phyloP scores from a whole-genome alignment of 805 yeast species.

The Starmerella khaoyaiensis region DNA sequence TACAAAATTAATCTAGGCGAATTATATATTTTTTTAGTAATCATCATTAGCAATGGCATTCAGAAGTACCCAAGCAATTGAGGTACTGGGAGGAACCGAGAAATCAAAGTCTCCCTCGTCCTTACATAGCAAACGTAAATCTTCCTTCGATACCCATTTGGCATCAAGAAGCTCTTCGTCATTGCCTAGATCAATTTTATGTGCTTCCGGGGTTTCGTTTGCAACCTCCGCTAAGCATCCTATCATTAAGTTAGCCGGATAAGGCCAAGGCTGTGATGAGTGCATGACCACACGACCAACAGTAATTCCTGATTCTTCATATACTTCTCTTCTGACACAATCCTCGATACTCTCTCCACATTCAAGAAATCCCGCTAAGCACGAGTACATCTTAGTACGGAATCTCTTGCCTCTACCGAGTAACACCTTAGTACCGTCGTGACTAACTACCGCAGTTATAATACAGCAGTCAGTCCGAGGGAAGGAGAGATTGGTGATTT shows the following conservation, averaged over 20 bases:
- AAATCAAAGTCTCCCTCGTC: conserved; percentile 16
- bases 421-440: conserved; percentile 46
- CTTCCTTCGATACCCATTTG: conserved; percentile 58
- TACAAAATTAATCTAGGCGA: no score
- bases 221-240: conserved; percentile 78
- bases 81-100: conserved; percentile 25
- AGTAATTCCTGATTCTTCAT: conserved; percentile 89
- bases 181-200: conserved; percentile 50
- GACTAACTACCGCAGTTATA: conserved; percentile 63
- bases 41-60: conserved; percentile 17
- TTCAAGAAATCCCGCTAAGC: conserved; percentile 93
- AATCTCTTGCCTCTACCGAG: conserved; percentile 59
- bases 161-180: conserved; percentile 83
- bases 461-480: conserved; percentile 89
- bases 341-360: conserved; percentile 86
- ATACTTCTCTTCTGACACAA: conserved; percentile 76
- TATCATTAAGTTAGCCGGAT: conserved; percentile 83
- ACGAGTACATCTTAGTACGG: conserved; percentile 53
- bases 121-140: conserved; percentile 34
- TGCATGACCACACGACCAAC: conserved; percentile 46
- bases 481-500: conserved; percentile 65
- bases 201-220: conserved; percentile 35
- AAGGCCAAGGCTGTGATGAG: conserved; percentile 94
- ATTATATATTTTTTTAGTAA: neutral
- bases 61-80: conserved; percentile 28